Evolutionary conservation across 805 yeast genomes (phyloP).

Genomic region (Cyberlindnera lachancei): DNA sequence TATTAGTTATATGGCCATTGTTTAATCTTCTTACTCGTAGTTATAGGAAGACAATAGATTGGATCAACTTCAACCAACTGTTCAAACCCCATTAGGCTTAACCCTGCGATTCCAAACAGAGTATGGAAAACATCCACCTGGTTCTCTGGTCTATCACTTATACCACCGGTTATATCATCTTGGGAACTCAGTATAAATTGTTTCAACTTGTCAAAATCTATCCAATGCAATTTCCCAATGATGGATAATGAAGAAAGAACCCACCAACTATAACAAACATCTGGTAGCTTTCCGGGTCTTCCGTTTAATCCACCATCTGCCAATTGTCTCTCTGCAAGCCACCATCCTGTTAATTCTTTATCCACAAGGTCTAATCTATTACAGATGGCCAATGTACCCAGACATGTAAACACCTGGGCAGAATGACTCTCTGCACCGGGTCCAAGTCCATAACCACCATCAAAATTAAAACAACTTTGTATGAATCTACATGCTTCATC

Average conservation of each 20-base stretch:
- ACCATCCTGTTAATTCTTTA: conserved; percentile 54
- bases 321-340: conserved; percentile 90
- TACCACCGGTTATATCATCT: conserved; percentile 76
- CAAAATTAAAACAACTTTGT: conserved; percentile 72
- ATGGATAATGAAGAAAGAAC: conserved; percentile 70
- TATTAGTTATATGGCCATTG: conserved; percentile 27
- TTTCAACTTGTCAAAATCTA: conserved; percentile 55
- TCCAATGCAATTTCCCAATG: conserved; percentile 64
- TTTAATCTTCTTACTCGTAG: conserved; percentile 26
- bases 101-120: conserved; percentile 80
- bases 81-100: conserved; percentile 64
- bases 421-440: conserved; percentile 97
- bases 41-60: conserved; percentile 70
- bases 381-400: conserved; percentile 72
- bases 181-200: conserved; percentile 71
- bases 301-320: conserved; percentile 90
- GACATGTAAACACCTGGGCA: conserved; percentile 82
- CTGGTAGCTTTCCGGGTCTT: conserved; percentile 91
- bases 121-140: conserved; percentile 94
- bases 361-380: conserved; percentile 42
- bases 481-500: conserved; percentile 63
- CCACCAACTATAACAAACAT: conserved; percentile 99
- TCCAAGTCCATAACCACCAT: conserved; percentile 89
- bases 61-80: conserved; percentile 69
- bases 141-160: conserved; percentile 86